These are phyloP conservation scores for Sclerotiophoma versabilis DNA, from an alignment of 2,329 filamentous ascomycete species.

Conservation along the genomic window DNA sequence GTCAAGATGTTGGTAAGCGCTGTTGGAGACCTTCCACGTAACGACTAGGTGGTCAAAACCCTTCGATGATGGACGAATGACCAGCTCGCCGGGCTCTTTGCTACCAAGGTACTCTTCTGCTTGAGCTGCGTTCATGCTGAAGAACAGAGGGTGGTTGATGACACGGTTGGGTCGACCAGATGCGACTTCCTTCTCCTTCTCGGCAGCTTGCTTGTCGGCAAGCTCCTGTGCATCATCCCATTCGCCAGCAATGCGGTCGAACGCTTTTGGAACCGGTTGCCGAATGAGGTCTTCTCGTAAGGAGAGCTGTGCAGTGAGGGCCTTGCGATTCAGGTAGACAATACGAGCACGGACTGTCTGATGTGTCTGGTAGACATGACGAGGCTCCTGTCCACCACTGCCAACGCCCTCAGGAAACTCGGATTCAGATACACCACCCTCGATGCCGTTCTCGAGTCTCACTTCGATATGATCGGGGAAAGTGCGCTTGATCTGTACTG, in stretches of 20 bases:
- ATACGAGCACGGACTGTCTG: conserved; percentile 91
- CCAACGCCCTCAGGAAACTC: conserved; percentile 78
- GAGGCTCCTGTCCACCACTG: conserved; percentile 52
- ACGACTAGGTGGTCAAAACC: conserved; percentile 94
- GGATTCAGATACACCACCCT: conserved; percentile 82
- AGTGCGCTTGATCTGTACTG: conserved; percentile 85
- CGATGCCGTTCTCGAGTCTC: conserved; percentile 91
- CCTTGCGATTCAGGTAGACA: conserved; percentile 83
- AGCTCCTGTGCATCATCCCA: conserved; percentile 88
- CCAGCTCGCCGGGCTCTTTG: conserved; percentile 84
- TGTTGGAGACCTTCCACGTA: conserved; percentile 97
- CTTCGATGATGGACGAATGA: conserved; percentile 94
- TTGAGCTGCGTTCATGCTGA: conserved; percentile 88
- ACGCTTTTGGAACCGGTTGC: conserved; percentile 54
- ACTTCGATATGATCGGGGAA: conserved; percentile 93
- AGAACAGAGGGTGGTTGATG: conserved; percentile 97
- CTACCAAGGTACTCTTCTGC: conserved; percentile 92
- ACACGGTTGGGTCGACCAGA: conserved; percentile 89
- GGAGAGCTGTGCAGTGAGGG: conserved; percentile 82
- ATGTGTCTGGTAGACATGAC: conserved; percentile 74
- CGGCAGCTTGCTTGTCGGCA: conserved; percentile 76
- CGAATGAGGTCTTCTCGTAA: conserved; percentile 82
- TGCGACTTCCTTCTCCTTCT: conserved; percentile 84
- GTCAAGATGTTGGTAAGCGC: conserved; percentile 97
- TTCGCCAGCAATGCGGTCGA: conserved; percentile 77